Percentiles rank a stretch among this genome's conserved stretches.
Conservation (phyloP, 306 rosid genomes). For the Pyrus betulifolia region DNA sequence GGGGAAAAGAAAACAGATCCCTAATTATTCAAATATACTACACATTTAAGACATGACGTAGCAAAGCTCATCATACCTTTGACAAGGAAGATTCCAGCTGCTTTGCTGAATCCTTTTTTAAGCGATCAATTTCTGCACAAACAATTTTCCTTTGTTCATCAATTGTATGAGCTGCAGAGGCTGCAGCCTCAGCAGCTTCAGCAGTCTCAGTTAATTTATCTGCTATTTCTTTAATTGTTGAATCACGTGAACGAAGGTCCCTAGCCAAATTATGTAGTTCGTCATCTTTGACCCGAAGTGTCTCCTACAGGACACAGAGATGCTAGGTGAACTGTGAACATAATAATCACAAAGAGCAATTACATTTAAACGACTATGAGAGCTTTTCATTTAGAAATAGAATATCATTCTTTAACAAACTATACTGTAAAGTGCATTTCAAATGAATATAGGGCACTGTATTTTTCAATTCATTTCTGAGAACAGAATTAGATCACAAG, state of each 20-base stretch:
- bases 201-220: conserved; percentile 95
- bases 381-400: background rate
- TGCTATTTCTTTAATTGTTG: conserved; percentile 85
- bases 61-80: conserved; percentile 41
- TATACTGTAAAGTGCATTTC: background rate
- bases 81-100: conserved; percentile 45
- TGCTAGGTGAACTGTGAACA: conserved; percentile 14
- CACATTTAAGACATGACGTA: background rate
- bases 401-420: background rate
- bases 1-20: background rate
- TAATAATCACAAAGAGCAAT: background rate
- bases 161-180: conserved; percentile 87
- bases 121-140: conserved; percentile 66
- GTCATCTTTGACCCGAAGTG: conserved; percentile 88
- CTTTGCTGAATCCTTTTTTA: conserved; percentile 53
- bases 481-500: conserved; percentile 5
- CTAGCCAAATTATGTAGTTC: conserved; percentile 90
- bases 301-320: conserved; percentile 53
- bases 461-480: background rate
- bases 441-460: background rate
- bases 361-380: background rate
- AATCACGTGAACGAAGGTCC: conserved; percentile 88
- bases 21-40: background rate
- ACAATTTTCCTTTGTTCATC: conserved; percentile 84
- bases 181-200: conserved; percentile 99